Base-by-base conservation (phyloP, 139 green algal species). In the Chlamydomonas applanata region DNA sequence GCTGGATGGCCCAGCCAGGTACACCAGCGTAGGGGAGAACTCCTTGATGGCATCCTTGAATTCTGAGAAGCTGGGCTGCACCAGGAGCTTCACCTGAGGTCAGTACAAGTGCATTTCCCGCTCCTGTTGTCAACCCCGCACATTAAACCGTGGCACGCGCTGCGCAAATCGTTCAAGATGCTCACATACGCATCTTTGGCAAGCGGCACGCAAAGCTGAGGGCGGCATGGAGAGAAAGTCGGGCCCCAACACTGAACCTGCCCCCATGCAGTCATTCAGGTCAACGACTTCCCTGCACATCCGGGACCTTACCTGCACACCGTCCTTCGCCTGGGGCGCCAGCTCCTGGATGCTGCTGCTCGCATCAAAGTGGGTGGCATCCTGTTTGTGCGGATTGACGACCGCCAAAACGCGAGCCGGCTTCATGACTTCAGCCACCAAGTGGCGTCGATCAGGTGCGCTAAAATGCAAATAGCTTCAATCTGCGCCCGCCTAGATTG, bases 21-120 rank as follows among this genome's bases (percentile, higher is more conserved):
- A 94, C 22, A 94, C 35, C 33, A 91, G 61, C 40, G 84, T 86
- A 4, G 89, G 89, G 17, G 72, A 72, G 54, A 75, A 82, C 2
- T 53, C 63, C 32, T 78, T 40, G 9, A 91, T 36, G n/a, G 74
- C 49, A 1, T 64, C 53, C 24, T 69, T 36, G 32, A 90, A 79
- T 60, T 90, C 75, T 25, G 78, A 46, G 29, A 89, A 62, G 3
- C 53, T 85, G 5, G 83, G 83, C 32, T 82, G 61, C 4, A 54
- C 30, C 54, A 91, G 56, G 3, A 89, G 19, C 22, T 78, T 79
- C 20, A 93, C 83, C 88, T 93, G 66, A 1, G 34, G 53, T 13
- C 20, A 17, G n/a, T 32, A 27, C 53, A 61, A 25, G 24, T 27
- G 53, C 53, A 61, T 25, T 61, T 9, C 20, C 14, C 4, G 53